phyloP scores from a whole-genome alignment of 331 rosid genomes.

The Malus hybrid region DNA sequence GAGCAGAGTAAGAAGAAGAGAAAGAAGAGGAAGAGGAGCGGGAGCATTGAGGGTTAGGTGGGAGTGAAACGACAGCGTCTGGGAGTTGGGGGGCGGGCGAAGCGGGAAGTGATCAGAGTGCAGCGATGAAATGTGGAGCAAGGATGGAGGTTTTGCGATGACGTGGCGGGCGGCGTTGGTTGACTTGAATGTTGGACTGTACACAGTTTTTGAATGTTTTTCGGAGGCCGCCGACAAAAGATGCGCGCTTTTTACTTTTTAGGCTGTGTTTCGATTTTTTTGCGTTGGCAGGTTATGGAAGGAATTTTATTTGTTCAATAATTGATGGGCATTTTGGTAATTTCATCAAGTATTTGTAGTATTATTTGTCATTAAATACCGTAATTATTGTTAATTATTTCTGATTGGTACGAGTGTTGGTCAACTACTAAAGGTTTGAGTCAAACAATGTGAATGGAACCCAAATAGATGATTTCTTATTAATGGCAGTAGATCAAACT shows the following conservation, averaged over 20 bases:
- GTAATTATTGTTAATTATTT: not conserved
- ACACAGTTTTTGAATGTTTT: not conserved
- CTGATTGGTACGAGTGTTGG: not conserved
- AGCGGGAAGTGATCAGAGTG: not conserved
- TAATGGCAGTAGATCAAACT: no score
- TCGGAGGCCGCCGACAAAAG: not conserved
- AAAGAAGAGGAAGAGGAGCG: not conserved
- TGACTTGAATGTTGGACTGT: constrained; percentile 1
- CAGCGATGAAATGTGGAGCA: no score
- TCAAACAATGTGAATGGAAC: not conserved
- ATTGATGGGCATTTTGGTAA: not conserved
- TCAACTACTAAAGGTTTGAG: not conserved
- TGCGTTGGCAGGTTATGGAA: not conserved
- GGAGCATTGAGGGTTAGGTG: constrained; percentile 1
- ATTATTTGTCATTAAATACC: not conserved
- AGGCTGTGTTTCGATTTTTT: no score
- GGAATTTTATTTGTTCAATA: not conserved
- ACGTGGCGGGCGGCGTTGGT: not conserved
- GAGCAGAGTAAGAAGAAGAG: constrained; percentile 8
- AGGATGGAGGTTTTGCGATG: not conserved
- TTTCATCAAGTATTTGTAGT: not conserved
- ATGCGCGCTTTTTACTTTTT: no score
- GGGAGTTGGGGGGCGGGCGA: not conserved
- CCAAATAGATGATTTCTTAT: not conserved
- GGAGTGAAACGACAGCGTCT: not conserved